Evolutionary conservation across 1,284 basidiomycete species (phyloP).

Genomic region (Flammula alnicola): DNA sequence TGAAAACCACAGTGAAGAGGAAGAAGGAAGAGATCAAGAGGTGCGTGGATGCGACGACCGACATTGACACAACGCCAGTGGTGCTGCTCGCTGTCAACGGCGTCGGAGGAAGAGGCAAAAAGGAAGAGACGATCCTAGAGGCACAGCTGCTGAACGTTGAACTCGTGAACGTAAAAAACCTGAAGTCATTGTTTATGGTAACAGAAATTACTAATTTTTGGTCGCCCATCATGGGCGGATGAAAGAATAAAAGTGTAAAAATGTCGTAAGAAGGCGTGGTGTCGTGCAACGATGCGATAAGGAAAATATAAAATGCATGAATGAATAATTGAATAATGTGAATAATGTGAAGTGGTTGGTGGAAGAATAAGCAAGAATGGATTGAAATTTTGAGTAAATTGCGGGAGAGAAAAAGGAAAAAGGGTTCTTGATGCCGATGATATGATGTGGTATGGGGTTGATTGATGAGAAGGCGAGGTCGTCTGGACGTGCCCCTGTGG

Average conservation of each 20-base stretch:
- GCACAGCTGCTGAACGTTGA: conserved; percentile 22
- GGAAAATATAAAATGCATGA: conserved; percentile 12
- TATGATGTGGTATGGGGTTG: conserved; percentile 10
- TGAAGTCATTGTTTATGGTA: conserved; percentile 6
- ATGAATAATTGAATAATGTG: conserved; percentile 10
- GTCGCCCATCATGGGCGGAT: conserved; percentile 11
- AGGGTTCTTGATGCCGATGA: conserved; percentile 19
- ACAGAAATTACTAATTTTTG: conserved; percentile 22
- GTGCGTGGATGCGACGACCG: too few species aligned
- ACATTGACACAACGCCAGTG: too few species aligned
- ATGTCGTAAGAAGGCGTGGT: conserved; percentile 24
- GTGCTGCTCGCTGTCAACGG: too few species aligned
- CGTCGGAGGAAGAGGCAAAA: conserved; percentile 1
- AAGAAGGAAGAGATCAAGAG: conserved; percentile 12
- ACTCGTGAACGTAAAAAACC: conserved; percentile 22
- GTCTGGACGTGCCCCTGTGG: conserved; percentile 6
- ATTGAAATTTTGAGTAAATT: conserved; percentile 10
- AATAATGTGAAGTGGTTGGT: too few species aligned
- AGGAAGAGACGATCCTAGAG: conserved; percentile 6
- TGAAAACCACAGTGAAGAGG: conserved; percentile 20
- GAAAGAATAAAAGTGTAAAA: conserved; percentile 19
- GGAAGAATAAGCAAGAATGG: conserved; percentile 22
- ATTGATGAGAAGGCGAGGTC: too few species aligned
- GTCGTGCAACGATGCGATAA: conserved; percentile 25
- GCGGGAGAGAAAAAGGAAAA: conserved; percentile 13